A percentile compares a stretch with the other conserved stretches of the same genome.
Evolutionary conservation across 805 yeast species (phyloP).

Genomic region (Yarrowia yakushimensis): DNA sequence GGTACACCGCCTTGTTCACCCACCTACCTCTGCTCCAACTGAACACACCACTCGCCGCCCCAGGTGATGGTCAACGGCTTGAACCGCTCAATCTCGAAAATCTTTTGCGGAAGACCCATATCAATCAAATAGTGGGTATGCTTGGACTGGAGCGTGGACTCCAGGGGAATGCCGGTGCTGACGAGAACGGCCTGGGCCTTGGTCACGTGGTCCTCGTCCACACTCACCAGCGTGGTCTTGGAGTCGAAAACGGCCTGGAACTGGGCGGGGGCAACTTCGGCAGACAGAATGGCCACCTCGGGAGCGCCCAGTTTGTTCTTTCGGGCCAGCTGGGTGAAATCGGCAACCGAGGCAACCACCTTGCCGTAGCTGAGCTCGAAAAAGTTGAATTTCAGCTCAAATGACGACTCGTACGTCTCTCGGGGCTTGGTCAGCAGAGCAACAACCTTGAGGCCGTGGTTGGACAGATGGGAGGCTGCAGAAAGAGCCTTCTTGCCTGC

Average conservation of each 20-base stretch:
- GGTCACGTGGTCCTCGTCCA: not conserved
- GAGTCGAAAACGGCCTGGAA: not conserved
- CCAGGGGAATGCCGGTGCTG: conserved; percentile 23
- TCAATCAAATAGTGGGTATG: conserved; percentile 58
- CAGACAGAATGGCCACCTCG: conserved; percentile 1
- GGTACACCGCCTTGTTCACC: too few relatives aligned
- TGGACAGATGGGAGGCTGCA: conserved; percentile 72
- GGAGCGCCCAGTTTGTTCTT: conserved; percentile 13
- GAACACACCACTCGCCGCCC: conserved; percentile 22
- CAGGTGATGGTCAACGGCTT: conserved; percentile 38
- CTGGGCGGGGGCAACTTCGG: not conserved
- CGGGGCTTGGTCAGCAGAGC: conserved; percentile 40
- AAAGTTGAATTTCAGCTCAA: conserved; percentile 18
- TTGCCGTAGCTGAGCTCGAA: conserved; percentile 25
- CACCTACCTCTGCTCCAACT: not conserved
- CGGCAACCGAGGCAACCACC: not conserved
- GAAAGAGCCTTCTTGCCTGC: conserved; percentile 75
- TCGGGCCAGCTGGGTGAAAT: not conserved
- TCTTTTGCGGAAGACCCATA: conserved; percentile 63
- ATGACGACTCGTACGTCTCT: not conserved
- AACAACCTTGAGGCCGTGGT: conserved; percentile 60
- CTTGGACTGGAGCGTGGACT: conserved; percentile 47
- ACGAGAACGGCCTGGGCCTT: conserved; percentile 7
- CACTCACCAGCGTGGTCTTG: not conserved
- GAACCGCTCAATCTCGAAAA: conserved; percentile 44